Base-by-base conservation (phyloP, 2,329 filamentous ascomycete genomes). In the Alternaria sp. region DNA sequence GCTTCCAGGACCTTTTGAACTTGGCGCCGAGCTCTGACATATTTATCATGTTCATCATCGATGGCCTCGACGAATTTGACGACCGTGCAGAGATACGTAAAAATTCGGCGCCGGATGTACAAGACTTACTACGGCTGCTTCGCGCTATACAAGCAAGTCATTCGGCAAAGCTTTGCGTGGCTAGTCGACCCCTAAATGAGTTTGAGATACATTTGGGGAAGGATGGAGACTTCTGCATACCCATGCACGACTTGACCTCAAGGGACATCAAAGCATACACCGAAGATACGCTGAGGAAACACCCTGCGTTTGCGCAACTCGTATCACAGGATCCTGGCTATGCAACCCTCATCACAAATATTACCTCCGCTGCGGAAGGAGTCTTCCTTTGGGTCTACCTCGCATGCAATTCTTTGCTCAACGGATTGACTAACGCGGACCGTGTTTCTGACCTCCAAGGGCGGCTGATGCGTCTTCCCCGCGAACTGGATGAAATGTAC, bases 331-430 rank as follows among this genome's bases (percentile, higher is more conserved):
- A 60, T 28, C 10, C 17, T 13, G 19, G 17, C 12, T 61, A 66
- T 51, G 15, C 17, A 7, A n/a, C 32, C 8, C 45, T 63, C 11
- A 21, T 66, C 6, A 7, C 26, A 6, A 49, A 56, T 23, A 54
- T 65, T n/a, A 55, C 52, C n/a, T 17, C 30, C 6, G 44, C 47
- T 5, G 59, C 62, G 7, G 44, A 54, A 43, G 62, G 59, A 6
- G 54, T 65, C 3, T 65, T 65, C 25, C 40, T 65, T 4, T 59
- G 62, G 62, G 59, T 65, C 17, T 45, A 26, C 40, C 43, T 63
- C 25, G 63, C 49, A 15, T 32, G 47, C 7, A 44, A 45, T 17
- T 63, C 60, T 19, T 51, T 63, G 7, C 28, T 59, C 8, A 21
- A 30, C 15, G 60, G 55, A 4, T 25, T 63, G 5, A 25, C 26